Conservation (phyloP, 2,329 filamentous ascomycete genomes). For the Parafenestella ontariensis region DNA sequence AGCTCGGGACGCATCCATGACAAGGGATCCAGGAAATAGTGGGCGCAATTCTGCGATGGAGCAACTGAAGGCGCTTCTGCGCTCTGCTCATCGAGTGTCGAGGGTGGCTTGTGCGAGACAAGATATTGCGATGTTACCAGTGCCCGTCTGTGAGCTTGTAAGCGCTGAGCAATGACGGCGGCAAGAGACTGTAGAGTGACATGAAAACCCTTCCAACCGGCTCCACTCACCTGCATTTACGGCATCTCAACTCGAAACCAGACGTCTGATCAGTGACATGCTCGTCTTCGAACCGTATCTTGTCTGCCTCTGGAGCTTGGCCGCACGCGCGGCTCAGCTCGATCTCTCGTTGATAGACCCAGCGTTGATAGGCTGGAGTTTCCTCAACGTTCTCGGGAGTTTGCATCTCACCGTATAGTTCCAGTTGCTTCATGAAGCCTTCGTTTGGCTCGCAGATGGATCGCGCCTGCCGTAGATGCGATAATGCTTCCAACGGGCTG, state of each 20-base stretch:
- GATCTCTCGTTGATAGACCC: slow-evolving; percentile 71
- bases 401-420: slow-evolving; percentile 86
- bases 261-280: slow-evolving; percentile 52
- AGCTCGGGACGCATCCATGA: slow-evolving; percentile 93
- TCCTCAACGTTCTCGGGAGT: slow-evolving; percentile 73
- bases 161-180: slow-evolving; percentile 30
- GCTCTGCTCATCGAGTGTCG: slow-evolving; percentile 16
- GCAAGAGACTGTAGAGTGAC: slow-evolving; percentile 9
- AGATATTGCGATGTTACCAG: slow-evolving; percentile 73
- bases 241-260: slow-evolving; percentile 77
- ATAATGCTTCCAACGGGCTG: slow-evolving; percentile 69
- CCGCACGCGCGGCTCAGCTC: slow-evolving; percentile 74
- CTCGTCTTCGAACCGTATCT: slow-evolving; percentile 83
- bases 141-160: slow-evolving; percentile 56
- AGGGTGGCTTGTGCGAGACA: slow-evolving; percentile 63
- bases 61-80: slow-evolving; percentile 11
- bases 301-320: slow-evolving; percentile 76
- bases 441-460: slow-evolving; percentile 86
- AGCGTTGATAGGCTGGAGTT: slow-evolving; percentile 81
- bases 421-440: slow-evolving; percentile 89
- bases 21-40: slow-evolving; percentile 89
- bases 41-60: slow-evolving; percentile 67
- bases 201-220: slow-evolving; percentile 8
- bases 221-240: slow-evolving; percentile 78
- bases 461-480: slow-evolving; percentile 72